These are phyloP conservation scores for Ceratobasidium sp. DNA, from an alignment of 1,284 basidiomycete genomes.

Conservation along the genomic window DNA sequence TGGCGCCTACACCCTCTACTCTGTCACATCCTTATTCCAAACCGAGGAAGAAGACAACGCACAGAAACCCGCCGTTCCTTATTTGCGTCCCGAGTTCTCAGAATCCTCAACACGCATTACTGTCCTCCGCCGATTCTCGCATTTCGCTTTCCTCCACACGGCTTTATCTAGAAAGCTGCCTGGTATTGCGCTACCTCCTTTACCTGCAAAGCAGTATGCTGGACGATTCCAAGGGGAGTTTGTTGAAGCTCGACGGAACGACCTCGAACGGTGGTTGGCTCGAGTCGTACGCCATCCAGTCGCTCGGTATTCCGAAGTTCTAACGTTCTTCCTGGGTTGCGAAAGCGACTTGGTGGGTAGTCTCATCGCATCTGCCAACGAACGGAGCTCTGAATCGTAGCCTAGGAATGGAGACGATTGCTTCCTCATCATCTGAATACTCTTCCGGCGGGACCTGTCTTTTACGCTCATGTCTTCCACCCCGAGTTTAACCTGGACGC, in stretches of 20 bases:
- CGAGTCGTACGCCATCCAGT: slow-evolving; percentile 81
- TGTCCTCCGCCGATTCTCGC: slow-evolving; percentile 83
- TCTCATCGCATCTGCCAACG: background rate
- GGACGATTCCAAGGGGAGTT: slow-evolving; percentile 83
- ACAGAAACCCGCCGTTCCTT: slow-evolving; percentile 26
- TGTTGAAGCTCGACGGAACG: slow-evolving; percentile 80
- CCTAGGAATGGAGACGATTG: slow-evolving; percentile 75
- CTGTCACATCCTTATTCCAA: slow-evolving; percentile 77
- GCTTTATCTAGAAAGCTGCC: slow-evolving; percentile 72
- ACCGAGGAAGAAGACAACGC: background rate
- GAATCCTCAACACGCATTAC: slow-evolving; percentile 64
- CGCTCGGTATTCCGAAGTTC: slow-evolving; percentile 77
- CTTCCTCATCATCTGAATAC: slow-evolving; percentile 67
- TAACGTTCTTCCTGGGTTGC: slow-evolving; percentile 83
- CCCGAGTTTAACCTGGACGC: slow-evolving; percentile 84
- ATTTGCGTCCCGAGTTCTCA: slow-evolving; percentile 7
- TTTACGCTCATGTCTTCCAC: slow-evolving; percentile 83
- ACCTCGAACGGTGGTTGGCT: slow-evolving; percentile 80
- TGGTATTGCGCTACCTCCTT: slow-evolving; percentile 78
- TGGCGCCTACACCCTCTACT: slow-evolving; percentile 79
- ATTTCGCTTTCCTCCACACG: slow-evolving; percentile 81
- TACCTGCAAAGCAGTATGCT: slow-evolving; percentile 85
- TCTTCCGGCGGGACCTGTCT: slow-evolving; percentile 69
- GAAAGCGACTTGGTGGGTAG: slow-evolving; percentile 72
- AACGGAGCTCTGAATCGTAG: background rate